Percentiles rank a stretch among this genome's conserved stretches.
phyloP scores from a whole-genome alignment of 2,329 filamentous ascomycete genomes.

The Diaporthe citrichinensis region DNA sequence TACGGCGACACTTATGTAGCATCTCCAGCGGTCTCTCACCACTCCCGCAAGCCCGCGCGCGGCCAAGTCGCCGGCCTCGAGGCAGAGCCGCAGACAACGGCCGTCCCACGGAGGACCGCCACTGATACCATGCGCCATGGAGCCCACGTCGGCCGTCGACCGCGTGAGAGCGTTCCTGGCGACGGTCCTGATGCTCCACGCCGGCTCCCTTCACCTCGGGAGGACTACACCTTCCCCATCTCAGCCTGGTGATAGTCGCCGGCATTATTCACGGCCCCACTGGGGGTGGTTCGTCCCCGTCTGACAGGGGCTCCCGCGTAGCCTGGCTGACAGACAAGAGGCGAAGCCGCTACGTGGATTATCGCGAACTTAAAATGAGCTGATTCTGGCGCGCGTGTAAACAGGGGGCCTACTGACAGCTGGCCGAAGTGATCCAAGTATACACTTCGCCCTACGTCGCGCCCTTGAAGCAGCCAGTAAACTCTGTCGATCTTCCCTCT shows the following conservation, averaged over 20 bases:
- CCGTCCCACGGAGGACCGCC: not conserved
- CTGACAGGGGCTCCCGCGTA: not conserved
- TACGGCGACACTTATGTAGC: not conserved
- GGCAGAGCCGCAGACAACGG: conserved; percentile 1
- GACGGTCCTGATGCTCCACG: not conserved
- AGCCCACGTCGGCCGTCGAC: not conserved
- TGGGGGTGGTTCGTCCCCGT: not conserved
- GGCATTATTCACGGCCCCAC: conserved; percentile 13
- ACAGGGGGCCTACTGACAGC: not conserved
- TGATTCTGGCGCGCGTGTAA: conserved; percentile 15
- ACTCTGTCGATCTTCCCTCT: conserved; percentile 2
- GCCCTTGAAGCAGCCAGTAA: conserved; percentile 23
- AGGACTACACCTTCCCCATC: conserved; percentile 6
- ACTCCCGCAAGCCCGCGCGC: not conserved
- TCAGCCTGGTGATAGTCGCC: conserved; percentile 20
- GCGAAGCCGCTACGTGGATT: conserved; percentile 26
- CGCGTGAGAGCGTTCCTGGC: conserved; percentile 7
- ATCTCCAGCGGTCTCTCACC: conserved; percentile 9
- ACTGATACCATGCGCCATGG: not conserved
- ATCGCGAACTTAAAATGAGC: conserved; percentile 31
- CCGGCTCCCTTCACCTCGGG: conserved; percentile 8
- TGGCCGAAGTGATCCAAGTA: conserved; percentile 2
- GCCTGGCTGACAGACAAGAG: conserved; percentile 5
- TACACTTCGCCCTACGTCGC: conserved; percentile 12
- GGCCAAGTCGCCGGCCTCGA: conserved; percentile 1